Conservation (phyloP, 305 asterid species). For the Lippia alba region DNA sequence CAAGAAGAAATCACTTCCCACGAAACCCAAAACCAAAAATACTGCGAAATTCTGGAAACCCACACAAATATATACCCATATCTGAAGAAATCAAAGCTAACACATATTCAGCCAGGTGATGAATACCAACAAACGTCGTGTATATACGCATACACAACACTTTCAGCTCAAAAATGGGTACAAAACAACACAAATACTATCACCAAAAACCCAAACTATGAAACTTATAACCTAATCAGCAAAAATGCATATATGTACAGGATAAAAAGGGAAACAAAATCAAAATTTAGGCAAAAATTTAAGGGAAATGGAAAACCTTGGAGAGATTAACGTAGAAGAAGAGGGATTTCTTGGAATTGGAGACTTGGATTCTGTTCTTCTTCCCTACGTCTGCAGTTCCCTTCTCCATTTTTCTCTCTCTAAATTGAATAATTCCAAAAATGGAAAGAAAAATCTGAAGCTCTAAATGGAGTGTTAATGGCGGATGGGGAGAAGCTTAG, state of each 20-base stretch:
- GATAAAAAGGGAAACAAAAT: neutral
- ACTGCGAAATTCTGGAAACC: neutral
- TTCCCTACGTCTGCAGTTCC: constrained; percentile 32
- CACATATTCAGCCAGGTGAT: neutral
- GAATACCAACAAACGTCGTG: neutral
- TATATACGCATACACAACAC: neutral
- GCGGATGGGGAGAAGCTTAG: too few relatives aligned
- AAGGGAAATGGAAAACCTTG: constrained; percentile 29
- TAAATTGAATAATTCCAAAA: neutral
- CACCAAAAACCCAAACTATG: neutral
- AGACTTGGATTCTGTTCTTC: constrained; percentile 40
- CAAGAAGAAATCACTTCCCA: neutral
- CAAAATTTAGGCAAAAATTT: neutral
- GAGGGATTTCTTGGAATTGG: constrained; percentile 45
- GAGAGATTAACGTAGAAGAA: constrained; percentile 45
- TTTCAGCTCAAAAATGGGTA: neutral
- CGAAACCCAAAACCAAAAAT: too few relatives aligned
- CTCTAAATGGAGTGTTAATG: neutral
- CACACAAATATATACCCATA: neutral
- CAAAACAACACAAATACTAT: neutral
- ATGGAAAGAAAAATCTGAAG: neutral
- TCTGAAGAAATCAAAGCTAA: neutral
- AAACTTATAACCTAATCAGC: neutral
- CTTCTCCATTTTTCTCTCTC: constrained; percentile 22
- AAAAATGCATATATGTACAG: neutral